phyloP scores from a whole-genome alignment of 805 yeast genomes.

The Debaryomyces prosopidis region DNA sequence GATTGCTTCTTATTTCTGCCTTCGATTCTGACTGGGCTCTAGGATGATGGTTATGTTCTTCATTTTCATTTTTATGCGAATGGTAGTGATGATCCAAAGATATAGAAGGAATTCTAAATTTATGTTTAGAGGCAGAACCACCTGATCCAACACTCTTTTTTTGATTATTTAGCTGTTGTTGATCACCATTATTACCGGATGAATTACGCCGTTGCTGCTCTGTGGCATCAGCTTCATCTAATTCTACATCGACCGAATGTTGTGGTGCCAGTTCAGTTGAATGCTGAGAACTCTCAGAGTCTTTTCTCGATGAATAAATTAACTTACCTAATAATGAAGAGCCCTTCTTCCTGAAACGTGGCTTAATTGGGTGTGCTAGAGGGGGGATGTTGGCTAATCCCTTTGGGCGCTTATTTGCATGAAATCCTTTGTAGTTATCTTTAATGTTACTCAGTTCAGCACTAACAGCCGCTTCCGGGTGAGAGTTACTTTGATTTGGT shows the following conservation, averaged over 20 bases:
- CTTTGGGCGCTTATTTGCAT: slow-evolving; percentile 28
- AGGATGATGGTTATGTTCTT: slow-evolving; percentile 9
- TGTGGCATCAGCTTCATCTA: neutral
- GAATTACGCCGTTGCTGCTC: neutral
- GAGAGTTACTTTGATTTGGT: neutral
- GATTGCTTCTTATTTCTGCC: neutral
- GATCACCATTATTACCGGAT: neutral
- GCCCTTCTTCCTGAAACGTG: slow-evolving; percentile 41
- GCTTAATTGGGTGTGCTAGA: slow-evolving; percentile 49
- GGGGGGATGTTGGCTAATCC: slow-evolving; percentile 44
- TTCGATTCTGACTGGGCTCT: neutral
- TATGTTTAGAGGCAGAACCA: slow-evolving; percentile 28
- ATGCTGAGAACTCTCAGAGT: slow-evolving; percentile 17
- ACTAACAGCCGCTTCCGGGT: neutral
- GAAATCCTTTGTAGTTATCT: slow-evolving; percentile 42
- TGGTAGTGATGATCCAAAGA: slow-evolving; percentile 27
- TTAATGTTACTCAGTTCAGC: slow-evolving; percentile 7
- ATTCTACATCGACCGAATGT: slow-evolving; percentile 3
- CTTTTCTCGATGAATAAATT: slow-evolving; percentile 35
- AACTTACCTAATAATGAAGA: slow-evolving; percentile 39
- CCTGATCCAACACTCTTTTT: slow-evolving; percentile 18
- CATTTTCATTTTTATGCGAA: slow-evolving; percentile 3
- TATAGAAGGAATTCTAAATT: slow-evolving; percentile 37
- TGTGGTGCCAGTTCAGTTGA: slow-evolving; percentile 2
- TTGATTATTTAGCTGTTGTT: neutral